Conservation (phyloP, 2,329 filamentous ascomycete genomes). For the Fusarium sp. region DNA sequence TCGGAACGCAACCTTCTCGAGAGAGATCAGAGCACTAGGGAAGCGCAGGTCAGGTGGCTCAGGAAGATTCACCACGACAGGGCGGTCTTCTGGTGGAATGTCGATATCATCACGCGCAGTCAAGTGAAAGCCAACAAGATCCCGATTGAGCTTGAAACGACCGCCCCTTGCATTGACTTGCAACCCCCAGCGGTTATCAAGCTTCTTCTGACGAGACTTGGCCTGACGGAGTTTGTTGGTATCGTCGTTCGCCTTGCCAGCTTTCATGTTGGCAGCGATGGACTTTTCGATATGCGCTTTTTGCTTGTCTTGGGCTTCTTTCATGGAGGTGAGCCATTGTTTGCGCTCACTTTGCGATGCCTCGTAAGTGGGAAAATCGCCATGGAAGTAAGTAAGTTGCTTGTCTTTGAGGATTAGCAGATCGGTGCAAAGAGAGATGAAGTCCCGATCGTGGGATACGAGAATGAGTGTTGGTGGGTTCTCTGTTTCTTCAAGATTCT, state of each 20-base stretch:
- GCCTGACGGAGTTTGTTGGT: conserved; percentile 89
- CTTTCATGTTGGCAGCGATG: conserved; percentile 78
- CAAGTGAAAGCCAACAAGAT: conserved; percentile 71
- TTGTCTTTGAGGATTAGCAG: conserved; percentile 80
- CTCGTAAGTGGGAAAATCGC: conserved; percentile 79
- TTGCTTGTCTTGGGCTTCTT: conserved; percentile 83
- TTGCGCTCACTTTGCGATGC: conserved; percentile 73
- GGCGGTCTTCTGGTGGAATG: conserved; percentile 70
- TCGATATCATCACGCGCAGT: conserved; percentile 75
- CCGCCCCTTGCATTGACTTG: conserved; percentile 77
- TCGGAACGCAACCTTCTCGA: conserved; percentile 75
- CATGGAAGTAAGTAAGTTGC: conserved; percentile 77
- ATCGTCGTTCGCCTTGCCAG: conserved; percentile 81
- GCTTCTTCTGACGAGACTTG: conserved; percentile 84
- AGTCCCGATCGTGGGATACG: conserved; percentile 87
- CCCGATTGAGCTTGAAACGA: conserved; percentile 83
- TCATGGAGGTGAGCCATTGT: conserved; percentile 76
- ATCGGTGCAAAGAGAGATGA: conserved; percentile 81
- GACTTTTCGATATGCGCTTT: conserved; percentile 83
- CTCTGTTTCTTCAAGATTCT: conserved; percentile 61
- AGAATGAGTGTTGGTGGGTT: conserved; percentile 75
- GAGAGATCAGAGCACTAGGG: conserved; percentile 76
- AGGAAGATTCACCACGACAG: conserved; percentile 67
- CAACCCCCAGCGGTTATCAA: conserved; percentile 83
- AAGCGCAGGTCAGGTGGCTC: conserved; percentile 77